Percentiles rank a stretch among this genome's conserved stretches.
phyloP scores from a whole-genome alignment of 2,329 filamentous ascomycete species.

The Aspergillus ibericus region DNA sequence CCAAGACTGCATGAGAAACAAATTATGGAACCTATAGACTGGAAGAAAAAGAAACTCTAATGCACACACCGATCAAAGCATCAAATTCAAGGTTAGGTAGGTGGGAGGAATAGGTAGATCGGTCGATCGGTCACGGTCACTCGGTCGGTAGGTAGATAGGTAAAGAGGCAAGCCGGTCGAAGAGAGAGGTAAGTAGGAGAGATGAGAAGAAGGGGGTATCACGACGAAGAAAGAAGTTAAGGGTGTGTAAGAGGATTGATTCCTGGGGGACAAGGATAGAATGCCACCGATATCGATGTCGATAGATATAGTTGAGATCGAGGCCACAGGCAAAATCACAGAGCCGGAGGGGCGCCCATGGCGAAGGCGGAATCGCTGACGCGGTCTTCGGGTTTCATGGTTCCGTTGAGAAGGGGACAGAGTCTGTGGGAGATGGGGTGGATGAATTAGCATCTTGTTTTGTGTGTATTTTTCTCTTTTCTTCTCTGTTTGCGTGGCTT shows the following conservation, averaged over 20 bases:
- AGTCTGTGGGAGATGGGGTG: slow-evolving; percentile 53
- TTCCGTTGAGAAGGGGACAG: slow-evolving; percentile 82
- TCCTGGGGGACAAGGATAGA: not conserved
- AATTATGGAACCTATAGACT: not conserved
- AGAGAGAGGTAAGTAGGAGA: not conserved
- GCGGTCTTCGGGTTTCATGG: slow-evolving; percentile 61
- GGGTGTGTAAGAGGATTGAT: not conserved
- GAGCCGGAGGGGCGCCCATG: slow-evolving; percentile 44
- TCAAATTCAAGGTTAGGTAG: not conserved
- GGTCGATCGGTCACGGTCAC: not conserved
- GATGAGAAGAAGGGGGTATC: not conserved
- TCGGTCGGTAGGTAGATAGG: not conserved
- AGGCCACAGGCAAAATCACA: slow-evolving; percentile 9
- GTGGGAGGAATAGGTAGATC: not conserved
- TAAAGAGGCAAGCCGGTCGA: not conserved
- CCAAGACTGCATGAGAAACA: not conserved
- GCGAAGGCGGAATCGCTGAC: slow-evolving; percentile 49
- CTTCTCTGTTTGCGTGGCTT: not conserved
- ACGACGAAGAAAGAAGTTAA: not conserved
- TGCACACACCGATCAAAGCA: not conserved
- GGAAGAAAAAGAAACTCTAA: not conserved
- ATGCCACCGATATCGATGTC: too few relatives aligned
- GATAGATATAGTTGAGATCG: too few relatives aligned
- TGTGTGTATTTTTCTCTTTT: not conserved
- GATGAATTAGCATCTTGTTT: slow-evolving; percentile 3